Conservation (phyloP, 495 filamentous ascomycete genomes). For the Neurospora discreta region DNA sequence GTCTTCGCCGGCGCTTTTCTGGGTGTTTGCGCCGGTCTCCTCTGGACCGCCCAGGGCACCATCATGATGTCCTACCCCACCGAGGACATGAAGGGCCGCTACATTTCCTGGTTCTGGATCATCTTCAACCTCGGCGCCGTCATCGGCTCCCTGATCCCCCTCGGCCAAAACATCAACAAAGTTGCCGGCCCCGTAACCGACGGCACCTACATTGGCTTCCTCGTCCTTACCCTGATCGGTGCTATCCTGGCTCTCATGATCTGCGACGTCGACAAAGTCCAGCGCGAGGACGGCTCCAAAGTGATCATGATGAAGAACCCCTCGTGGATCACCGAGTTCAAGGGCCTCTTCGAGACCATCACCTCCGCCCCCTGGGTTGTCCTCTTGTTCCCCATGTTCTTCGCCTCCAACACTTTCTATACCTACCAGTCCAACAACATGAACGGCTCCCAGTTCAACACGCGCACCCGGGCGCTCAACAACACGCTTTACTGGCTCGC, state of each 20-base stretch:
- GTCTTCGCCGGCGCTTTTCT: slow-evolving; percentile 66
- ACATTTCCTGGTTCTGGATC: slow-evolving; percentile 85
- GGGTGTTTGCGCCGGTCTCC: slow-evolving; percentile 69
- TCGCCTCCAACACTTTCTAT: slow-evolving; percentile 71
- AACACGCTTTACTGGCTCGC: slow-evolving; percentile 74
- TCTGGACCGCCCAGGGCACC: slow-evolving; percentile 88
- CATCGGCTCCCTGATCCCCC: slow-evolving; percentile 75
- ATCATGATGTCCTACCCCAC: slow-evolving; percentile 93
- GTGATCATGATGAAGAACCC: slow-evolving; percentile 84
- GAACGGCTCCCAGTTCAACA: slow-evolving; percentile 65
- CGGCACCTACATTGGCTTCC: slow-evolving; percentile 85
- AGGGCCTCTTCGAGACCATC: slow-evolving; percentile 68
- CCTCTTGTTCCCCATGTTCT: slow-evolving; percentile 81
- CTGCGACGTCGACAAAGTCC: slow-evolving; percentile 64
- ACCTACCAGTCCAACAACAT: slow-evolving; percentile 55
- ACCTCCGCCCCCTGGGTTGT: slow-evolving; percentile 65
- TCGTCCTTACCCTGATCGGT: slow-evolving; percentile 72
- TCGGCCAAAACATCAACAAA: slow-evolving; percentile 67
- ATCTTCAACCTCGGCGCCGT: slow-evolving; percentile 94
- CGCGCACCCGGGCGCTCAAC: slow-evolving; percentile 74
- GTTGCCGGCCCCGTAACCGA: slow-evolving; percentile 53
- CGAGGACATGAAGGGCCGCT: slow-evolving; percentile 74
- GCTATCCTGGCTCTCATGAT: slow-evolving; percentile 61
- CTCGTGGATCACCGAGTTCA: slow-evolving; percentile 66
- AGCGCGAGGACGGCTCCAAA: slow-evolving; percentile 64